Percentiles rank a stretch among this genome's conserved stretches.
Conservation (phyloP, 345 rosid genomes). For the Anacardium occidentale region DNA sequence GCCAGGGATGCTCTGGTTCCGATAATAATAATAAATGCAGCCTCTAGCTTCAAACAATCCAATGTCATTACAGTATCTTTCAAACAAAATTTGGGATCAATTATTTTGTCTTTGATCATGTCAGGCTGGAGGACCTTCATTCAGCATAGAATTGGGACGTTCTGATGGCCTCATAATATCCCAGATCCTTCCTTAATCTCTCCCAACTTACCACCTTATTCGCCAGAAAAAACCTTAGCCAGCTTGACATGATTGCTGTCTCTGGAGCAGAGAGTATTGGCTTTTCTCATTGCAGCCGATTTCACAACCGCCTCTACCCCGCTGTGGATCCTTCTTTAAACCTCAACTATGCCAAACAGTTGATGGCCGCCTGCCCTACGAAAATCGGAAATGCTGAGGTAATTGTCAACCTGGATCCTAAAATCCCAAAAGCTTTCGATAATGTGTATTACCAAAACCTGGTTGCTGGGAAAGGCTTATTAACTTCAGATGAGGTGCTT, state of each 20-base stretch:
- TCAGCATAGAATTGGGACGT: conserved; percentile 76
- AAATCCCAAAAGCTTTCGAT: conserved; percentile 53
- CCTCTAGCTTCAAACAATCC: neutral
- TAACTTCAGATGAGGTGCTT: conserved; percentile 67
- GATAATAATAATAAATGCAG: conserved; percentile 37
- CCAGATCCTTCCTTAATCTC: conserved; percentile 62
- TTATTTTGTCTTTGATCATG: neutral
- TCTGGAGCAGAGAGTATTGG: conserved; percentile 89
- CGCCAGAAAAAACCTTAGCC: conserved; percentile 48
- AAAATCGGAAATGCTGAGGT: conserved; percentile 12
- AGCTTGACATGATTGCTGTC: conserved; percentile 79
- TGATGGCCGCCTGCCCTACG: conserved; percentile 52
- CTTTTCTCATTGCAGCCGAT: conserved; percentile 75
- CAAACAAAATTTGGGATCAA: neutral
- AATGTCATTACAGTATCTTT: neutral
- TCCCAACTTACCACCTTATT: conserved; percentile 48
- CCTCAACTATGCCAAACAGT: conserved; percentile 46
- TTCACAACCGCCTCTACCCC: conserved; percentile 52
- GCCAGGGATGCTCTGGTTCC: conserved; percentile 76
- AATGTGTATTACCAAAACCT: conserved; percentile 70
- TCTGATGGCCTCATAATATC: conserved; percentile 69
- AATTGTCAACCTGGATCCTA: conserved; percentile 17
- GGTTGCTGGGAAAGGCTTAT: conserved; percentile 65
- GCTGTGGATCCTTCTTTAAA: conserved; percentile 65
- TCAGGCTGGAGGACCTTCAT: conserved; percentile 80